Evolutionary conservation across 2,329 filamentous ascomycete genomes (phyloP).

Genomic region (Aspergillus fischeri): DNA sequence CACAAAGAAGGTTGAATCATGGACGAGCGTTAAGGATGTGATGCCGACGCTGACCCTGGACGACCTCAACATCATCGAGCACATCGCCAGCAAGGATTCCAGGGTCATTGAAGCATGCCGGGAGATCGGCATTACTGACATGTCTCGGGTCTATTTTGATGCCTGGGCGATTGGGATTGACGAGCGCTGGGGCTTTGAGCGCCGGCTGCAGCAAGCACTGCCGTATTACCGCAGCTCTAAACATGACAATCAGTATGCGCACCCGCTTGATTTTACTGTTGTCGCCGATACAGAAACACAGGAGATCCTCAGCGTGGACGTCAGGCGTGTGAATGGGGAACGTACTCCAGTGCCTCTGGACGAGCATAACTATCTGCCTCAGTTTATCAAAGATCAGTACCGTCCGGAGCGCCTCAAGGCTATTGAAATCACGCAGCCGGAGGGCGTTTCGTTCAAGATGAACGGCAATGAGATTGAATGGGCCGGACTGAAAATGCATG

Average conservation of each 20-base stretch:
- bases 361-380: no score
- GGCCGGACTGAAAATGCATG: conserved; percentile 33
- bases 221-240: conserved; percentile 28
- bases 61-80: no score
- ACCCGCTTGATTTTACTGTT: conserved; percentile 26
- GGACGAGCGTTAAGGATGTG: no score
- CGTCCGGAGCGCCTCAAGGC: neutral
- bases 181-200: conserved; percentile 32
- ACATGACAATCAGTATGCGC: conserved; percentile 31
- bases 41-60: no score
- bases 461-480: conserved; percentile 27
- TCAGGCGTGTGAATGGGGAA: no score
- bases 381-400: no score
- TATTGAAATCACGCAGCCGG: conserved; percentile 25
- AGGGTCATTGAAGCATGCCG: conserved; percentile 31
- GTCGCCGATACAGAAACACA: conserved; percentile 26
- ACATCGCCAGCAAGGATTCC: conserved; percentile 29
- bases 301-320: conserved; percentile 25
- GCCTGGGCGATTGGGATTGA: conserved; percentile 37
- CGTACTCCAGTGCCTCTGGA: no score
- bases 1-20: no score
- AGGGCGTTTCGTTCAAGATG: conserved; percentile 27
- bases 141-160: conserved; percentile 32
- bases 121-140: conserved; percentile 34
- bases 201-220: conserved; percentile 31